Evolutionary conservation across 78 protist genomes (phyloP).

Genomic region (Dictyostelium intermedium): DNA sequence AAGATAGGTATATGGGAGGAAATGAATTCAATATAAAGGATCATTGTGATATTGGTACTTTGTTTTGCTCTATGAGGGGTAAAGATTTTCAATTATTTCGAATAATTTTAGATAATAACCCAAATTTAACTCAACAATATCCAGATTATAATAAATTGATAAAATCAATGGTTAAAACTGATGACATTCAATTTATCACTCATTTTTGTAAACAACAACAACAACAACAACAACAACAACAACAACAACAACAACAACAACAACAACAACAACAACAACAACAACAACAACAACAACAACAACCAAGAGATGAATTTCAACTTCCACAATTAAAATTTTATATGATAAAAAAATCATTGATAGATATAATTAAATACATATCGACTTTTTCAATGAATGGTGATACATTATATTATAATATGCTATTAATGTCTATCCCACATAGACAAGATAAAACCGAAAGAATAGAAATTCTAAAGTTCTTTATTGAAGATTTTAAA

Average conservation of each 20-base stretch:
- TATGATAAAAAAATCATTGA: background rate
- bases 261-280: no score
- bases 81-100: background rate
- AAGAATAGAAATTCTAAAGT: background rate
- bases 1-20: background rate
- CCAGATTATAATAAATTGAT: background rate
- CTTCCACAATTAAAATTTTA: background rate
- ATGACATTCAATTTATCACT: background rate
- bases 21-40: background rate
- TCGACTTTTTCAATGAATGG: background rate
- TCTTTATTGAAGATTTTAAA: background rate
- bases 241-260: no score
- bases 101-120: background rate
- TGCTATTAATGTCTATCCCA: background rate
- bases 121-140: background rate
- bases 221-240: no score
- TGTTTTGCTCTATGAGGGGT: background rate
- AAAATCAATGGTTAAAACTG: background rate
- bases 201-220: no score
- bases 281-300: no score
- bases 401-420: background rate
- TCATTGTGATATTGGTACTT: background rate
- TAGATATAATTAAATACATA: background rate
- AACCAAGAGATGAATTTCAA: background rate
- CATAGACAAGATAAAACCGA: background rate